phyloP scores from a whole-genome alignment of 495 filamentous ascomycete species.

The Aspergillus leporis region DNA sequence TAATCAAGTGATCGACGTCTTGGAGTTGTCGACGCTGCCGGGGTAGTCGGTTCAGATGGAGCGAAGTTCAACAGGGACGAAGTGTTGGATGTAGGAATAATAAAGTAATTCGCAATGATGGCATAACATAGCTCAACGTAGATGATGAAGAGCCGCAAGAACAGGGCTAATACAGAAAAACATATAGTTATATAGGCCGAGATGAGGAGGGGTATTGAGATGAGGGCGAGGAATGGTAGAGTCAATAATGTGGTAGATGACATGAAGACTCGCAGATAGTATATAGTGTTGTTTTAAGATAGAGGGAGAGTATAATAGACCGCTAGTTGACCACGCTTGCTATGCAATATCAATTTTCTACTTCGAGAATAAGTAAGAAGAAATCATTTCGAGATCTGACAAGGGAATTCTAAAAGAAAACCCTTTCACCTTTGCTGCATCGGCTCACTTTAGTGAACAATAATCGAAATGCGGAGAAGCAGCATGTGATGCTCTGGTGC shows the following conservation, averaged over 20 bases:
- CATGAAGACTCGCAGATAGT: slow-evolving; percentile 34
- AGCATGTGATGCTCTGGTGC: slow-evolving; percentile 32
- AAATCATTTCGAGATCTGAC: background rate
- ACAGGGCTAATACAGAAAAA: slow-evolving; percentile 63
- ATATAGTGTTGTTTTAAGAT: background rate
- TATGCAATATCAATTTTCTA: background rate
- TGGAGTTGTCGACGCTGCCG: slow-evolving; percentile 15
- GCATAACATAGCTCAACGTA: slow-evolving; percentile 68
- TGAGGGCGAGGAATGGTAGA: slow-evolving; percentile 61
- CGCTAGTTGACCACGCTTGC: background rate
- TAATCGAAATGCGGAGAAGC: slow-evolving; percentile 24
- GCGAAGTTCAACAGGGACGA: slow-evolving; percentile 36
- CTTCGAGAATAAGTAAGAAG: background rate
- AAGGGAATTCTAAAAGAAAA: background rate
- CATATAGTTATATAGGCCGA: slow-evolving; percentile 69
- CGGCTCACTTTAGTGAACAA: slow-evolving; percentile 1
- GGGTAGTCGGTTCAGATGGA: slow-evolving; percentile 33
- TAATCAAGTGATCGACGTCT: slow-evolving; percentile 31
- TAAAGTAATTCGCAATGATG: slow-evolving; percentile 58
- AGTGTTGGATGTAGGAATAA: slow-evolving; percentile 34
- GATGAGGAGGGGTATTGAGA: slow-evolving; percentile 68
- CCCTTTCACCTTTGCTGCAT: background rate
- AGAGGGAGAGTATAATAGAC: background rate
- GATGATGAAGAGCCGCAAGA: slow-evolving; percentile 63
- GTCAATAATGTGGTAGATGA: slow-evolving; percentile 52